These are phyloP conservation scores for Melaleuca quinquenervia DNA, from an alignment of 345 rosid species.

Conservation along the genomic window DNA sequence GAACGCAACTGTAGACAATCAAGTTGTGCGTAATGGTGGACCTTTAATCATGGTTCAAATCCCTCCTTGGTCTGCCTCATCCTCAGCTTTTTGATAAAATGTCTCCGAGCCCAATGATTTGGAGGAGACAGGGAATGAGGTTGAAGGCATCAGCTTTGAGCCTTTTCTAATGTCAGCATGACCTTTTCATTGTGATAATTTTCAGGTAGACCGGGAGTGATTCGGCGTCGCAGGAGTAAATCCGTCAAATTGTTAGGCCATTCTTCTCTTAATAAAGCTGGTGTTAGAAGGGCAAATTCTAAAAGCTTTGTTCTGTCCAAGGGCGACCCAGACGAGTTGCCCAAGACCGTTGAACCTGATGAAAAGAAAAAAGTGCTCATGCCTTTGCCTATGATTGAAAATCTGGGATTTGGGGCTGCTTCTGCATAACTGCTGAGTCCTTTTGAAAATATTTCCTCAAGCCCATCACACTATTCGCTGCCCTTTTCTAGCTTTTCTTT, in stretches of 20 bases:
- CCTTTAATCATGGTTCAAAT: conserved; percentile 1
- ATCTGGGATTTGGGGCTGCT: neutral
- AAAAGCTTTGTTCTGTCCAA: neutral
- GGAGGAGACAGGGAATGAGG: neutral
- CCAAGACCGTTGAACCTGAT: neutral
- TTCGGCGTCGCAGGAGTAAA: neutral
- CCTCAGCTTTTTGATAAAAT: neutral
- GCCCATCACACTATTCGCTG: neutral
- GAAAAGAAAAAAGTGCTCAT: neutral
- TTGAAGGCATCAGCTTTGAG: neutral
- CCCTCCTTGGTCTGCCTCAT: neutral
- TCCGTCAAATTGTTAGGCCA: neutral
- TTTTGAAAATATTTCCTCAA: neutral
- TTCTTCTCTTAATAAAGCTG: neutral
- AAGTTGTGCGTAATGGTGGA: conserved; percentile 1
- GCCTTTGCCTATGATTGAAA: neutral
- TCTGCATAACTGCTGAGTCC: neutral
- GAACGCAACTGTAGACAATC: conserved; percentile 4
- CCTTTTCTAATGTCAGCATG: neutral
- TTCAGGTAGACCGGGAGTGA: neutral
- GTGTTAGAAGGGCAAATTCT: neutral
- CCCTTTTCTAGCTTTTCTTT: neutral
- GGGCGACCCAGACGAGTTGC: neutral
- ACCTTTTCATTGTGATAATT: neutral
- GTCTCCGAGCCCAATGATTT: neutral